phyloP scores from a whole-genome alignment of 768 basidiomycete species.

The Lentinus tigrinus region DNA sequence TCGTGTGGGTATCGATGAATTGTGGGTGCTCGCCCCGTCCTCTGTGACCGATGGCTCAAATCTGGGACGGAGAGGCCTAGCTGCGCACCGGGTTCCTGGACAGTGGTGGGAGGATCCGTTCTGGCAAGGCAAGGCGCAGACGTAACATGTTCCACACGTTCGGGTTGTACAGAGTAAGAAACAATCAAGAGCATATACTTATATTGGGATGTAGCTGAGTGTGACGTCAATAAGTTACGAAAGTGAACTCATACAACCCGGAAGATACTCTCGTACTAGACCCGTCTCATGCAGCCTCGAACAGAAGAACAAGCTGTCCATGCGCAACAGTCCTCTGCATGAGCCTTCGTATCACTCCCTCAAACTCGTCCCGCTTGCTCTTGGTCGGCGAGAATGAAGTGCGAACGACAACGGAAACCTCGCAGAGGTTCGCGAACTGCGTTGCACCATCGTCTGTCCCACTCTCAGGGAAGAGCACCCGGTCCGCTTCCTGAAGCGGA shows the following conservation, averaged over 20 bases:
- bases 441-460: neutral
- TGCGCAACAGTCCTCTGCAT: neutral
- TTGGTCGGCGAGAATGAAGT: neutral
- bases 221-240: no score
- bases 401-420: neutral
- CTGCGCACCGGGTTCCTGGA: constrained; percentile 44
- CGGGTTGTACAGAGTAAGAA: no score
- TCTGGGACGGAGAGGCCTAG: constrained; percentile 43
- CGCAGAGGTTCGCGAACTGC: neutral
- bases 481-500: neutral
- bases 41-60: constrained; percentile 30
- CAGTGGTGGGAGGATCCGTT: constrained; percentile 61
- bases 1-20: constrained; percentile 54
- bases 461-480: neutral
- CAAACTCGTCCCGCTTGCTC: neutral
- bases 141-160: no score
- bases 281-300: neutral
- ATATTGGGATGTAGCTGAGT: no score
- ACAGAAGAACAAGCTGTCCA: neutral
- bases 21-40: constrained; percentile 59
- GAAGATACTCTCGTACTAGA: no score
- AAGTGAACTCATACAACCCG: no score
- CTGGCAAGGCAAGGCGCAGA: constrained; percentile 38
- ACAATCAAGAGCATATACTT: no score
- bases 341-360: neutral